Evolutionary conservation across 208 protist genomes (phyloP), one percentile per base, ranked within the genome.

Genomic region (Trypanosomatidae sp.): DNA sequence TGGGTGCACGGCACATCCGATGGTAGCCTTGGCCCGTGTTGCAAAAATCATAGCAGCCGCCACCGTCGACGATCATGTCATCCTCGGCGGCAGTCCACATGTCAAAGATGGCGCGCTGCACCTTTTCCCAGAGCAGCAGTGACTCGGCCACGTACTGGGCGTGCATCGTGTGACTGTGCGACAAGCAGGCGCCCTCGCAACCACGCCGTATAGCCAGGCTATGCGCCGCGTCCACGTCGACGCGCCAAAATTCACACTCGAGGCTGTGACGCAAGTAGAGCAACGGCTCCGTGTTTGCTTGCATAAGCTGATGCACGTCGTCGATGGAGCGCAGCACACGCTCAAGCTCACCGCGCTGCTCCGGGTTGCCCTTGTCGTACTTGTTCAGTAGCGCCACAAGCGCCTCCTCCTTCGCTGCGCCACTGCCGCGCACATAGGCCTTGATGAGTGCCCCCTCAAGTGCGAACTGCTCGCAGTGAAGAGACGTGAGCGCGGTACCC

Each of bases 21-120:
- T 98, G 93, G 40, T 94, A 84, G 37, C 95, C 96, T 62, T 98
- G 96, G 11, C 93, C 94, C 2, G 92, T 97, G 66, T 97, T 84
- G 11, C 52, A 55, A 38, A 96, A 82, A 0, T 45, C 24, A 56
- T 96, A 97, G 7, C 42, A 18, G 6, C 71, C 62, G 18, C 33
- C 22, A 6, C 74, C 50, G 10, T 76, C 58, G 20, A 71, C 48
- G 4, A 98, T 53, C 55, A 98, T 89, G 64, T 98, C 96, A 24
- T 73, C 55, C 51, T 98, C 96, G 2, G 87, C 88, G 4, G 80
- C 69, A 33, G 84, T 73, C 96, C 96, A 98, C 7, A 99, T 55
- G 11, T 71, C 53, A 54, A 97, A 96, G 43, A 98, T 97, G 40
- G 85, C 60, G 19, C 53, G 66, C 27, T 95, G 71, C 28, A 98